A percentile compares a stretch with the other conserved stretches of the same genome.
These are phyloP conservation scores for Begonia fuchsioides DNA, from an alignment of 306 rosid genomes.

Conservation along the genomic window DNA sequence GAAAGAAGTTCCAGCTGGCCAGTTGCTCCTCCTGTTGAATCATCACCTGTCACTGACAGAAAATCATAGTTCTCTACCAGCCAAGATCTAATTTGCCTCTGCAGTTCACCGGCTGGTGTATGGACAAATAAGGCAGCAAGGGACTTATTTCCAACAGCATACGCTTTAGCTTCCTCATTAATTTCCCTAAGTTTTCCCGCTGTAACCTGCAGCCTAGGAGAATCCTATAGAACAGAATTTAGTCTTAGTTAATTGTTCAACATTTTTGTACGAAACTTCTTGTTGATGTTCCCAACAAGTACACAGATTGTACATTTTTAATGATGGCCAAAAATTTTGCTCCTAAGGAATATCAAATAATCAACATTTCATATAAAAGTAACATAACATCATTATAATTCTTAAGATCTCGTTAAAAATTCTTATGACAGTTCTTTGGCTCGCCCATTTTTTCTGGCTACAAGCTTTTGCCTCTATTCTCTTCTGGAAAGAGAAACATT, in stretches of 20 bases:
- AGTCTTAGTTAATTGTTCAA: no score
- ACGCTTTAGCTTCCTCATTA: conserved; percentile 81
- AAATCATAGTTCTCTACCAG: conserved; percentile 81
- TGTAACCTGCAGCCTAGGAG: conserved; percentile 83
- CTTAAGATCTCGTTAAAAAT: no score
- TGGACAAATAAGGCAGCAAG: conserved; percentile 98
- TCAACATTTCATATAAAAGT: no score
- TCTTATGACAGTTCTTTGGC: no score
- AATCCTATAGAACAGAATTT: conserved; percentile 35
- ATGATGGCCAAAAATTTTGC: no score
- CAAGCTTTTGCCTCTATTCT: neutral
- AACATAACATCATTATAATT: no score
- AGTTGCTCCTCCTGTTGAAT: conserved; percentile 63
- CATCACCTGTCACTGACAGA: conserved; percentile 64
- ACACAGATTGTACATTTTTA: neutral
- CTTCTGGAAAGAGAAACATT: conserved; percentile 1
- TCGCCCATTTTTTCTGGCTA: neutral
- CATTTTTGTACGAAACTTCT: no score
- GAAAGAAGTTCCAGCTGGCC: conserved; percentile 99
- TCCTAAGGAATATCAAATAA: no score
- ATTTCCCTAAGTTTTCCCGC: conserved; percentile 96
- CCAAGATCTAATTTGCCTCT: conserved; percentile 97
- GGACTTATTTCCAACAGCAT: conserved; percentile 76
- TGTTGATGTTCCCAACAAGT: neutral
- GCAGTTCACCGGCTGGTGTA: conserved; percentile 97